A percentile compares a stretch with the other conserved stretches of the same genome.
phyloP scores from a whole-genome alignment of 805 yeast genomes.

The Candida sphagnicola region DNA sequence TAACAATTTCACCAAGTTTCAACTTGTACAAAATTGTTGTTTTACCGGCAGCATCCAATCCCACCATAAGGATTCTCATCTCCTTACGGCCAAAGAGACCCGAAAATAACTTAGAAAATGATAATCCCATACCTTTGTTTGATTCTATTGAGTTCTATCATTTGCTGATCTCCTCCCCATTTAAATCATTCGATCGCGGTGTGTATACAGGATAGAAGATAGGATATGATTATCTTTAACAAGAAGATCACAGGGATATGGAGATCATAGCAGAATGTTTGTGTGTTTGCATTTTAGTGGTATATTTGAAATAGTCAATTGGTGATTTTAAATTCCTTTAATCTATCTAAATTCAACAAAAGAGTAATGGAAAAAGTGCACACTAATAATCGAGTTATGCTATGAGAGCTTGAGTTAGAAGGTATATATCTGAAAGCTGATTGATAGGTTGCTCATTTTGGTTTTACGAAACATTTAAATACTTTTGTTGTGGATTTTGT shows the following conservation, averaged over 20 bases:
- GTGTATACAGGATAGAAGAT: background rate
- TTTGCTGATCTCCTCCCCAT: background rate
- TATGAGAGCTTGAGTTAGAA: no score
- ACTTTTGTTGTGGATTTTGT: no score
- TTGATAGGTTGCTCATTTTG: no score
- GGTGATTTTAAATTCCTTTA: no score
- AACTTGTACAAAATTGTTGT: conserved; percentile 41
- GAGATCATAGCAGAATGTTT: background rate
- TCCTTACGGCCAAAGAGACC: conserved; percentile 41
- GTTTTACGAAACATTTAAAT: no score
- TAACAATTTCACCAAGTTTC: conserved; percentile 40
- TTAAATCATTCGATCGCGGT: background rate
- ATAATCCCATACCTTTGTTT: conserved; percentile 28
- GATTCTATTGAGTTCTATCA: background rate
- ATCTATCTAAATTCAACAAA: no score
- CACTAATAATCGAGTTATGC: no score
- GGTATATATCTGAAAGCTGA: no score
- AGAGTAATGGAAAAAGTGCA: no score
- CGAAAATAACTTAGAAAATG: conserved; percentile 36
- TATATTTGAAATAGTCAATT: no score
- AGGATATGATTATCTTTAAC: background rate
- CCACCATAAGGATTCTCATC: conserved; percentile 43
- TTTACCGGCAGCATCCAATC: conserved; percentile 42
- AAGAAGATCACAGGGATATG: background rate
- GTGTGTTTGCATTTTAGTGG: no score